phyloP scores from a whole-genome alignment of 306 rosid species.

The Mimosa pudica region DNA sequence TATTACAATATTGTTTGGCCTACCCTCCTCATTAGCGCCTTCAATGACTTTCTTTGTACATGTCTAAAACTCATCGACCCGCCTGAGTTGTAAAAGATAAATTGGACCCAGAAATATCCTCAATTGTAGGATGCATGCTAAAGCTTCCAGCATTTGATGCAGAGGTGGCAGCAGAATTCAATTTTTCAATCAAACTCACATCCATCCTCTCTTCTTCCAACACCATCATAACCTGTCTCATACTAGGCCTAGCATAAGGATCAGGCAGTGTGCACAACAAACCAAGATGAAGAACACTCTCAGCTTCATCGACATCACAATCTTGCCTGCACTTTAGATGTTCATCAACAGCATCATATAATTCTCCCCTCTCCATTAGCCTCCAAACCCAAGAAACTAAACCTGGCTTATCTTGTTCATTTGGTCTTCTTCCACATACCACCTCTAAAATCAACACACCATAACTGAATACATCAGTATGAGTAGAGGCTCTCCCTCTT shows the following conservation, averaged over 20 bases:
- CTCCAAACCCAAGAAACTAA: slow-evolving; percentile 53
- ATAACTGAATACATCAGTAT: slow-evolving; percentile 55
- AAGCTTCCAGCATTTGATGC: slow-evolving; percentile 1
- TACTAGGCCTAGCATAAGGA: slow-evolving; percentile 55
- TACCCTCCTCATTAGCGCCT: too few relatives aligned
- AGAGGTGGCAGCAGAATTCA: slow-evolving; percentile 35
- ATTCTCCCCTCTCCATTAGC: slow-evolving; percentile 44
- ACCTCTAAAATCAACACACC: slow-evolving; percentile 61
- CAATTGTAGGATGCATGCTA: slow-evolving; percentile 45
- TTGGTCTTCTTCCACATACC: slow-evolving; percentile 52
- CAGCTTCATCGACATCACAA: slow-evolving; percentile 39
- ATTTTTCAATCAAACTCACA: slow-evolving; percentile 35
- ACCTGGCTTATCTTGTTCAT: slow-evolving; percentile 48
- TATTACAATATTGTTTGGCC: too few relatives aligned
- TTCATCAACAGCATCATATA: slow-evolving; percentile 49
- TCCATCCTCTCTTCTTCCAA: slow-evolving; percentile 47
- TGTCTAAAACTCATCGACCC: slow-evolving; percentile 38
- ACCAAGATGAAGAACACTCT: slow-evolving; percentile 55
- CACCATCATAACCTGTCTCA: slow-evolving; percentile 56
- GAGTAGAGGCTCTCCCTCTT: slow-evolving; percentile 48
- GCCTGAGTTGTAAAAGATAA: slow-evolving; percentile 28
- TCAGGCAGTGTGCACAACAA: slow-evolving; percentile 56
- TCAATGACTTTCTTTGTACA: too few relatives aligned
- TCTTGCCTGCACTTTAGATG: slow-evolving; percentile 37
- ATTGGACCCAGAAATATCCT: slow-evolving; percentile 29